Conservation (phyloP, 2,329 filamentous ascomycete species). For the Xylaria sp. region DNA sequence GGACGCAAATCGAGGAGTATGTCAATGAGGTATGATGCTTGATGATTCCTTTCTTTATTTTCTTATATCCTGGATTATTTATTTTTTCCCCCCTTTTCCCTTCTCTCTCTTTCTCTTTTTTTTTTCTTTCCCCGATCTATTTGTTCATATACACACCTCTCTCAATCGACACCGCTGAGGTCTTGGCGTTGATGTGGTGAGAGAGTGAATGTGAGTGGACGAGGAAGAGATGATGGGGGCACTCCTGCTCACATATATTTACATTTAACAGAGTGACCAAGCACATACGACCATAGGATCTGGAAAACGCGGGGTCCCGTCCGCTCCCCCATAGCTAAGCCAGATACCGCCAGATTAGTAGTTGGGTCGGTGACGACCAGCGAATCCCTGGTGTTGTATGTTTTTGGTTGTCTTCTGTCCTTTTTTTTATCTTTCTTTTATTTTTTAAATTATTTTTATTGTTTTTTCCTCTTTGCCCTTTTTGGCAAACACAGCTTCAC, state of each 20-base stretch:
- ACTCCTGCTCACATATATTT: constrained; percentile 34
- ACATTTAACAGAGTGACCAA: background rate
- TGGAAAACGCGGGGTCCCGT: constrained; percentile 48
- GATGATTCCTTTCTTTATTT: constrained; percentile 20
- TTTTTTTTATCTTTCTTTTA: constrained; percentile 25
- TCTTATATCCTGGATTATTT: too few species aligned
- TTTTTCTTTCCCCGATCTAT: background rate
- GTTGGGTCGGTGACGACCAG: constrained; percentile 51
- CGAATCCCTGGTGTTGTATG: constrained; percentile 51
- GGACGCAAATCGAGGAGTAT: constrained; percentile 67
- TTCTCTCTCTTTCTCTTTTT: constrained; percentile 3
- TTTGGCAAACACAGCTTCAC: background rate
- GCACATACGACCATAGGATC: constrained; percentile 49
- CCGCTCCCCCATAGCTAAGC: constrained; percentile 50
- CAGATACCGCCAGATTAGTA: constrained; percentile 47
- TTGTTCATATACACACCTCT: too few species aligned
- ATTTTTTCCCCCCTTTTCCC: background rate
- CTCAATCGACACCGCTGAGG: background rate
- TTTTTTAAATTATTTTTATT: constrained; percentile 23
- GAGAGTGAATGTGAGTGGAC: background rate
- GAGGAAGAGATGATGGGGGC: background rate
- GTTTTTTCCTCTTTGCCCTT: constrained; percentile 6
- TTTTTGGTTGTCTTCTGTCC: too few species aligned
- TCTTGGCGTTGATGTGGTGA: constrained; percentile 14
- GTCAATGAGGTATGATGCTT: constrained; percentile 63